phyloP scores from a whole-genome alignment of 495 filamentous ascomycete genomes.

The Hyphodiscus hymeniophilus region DNA sequence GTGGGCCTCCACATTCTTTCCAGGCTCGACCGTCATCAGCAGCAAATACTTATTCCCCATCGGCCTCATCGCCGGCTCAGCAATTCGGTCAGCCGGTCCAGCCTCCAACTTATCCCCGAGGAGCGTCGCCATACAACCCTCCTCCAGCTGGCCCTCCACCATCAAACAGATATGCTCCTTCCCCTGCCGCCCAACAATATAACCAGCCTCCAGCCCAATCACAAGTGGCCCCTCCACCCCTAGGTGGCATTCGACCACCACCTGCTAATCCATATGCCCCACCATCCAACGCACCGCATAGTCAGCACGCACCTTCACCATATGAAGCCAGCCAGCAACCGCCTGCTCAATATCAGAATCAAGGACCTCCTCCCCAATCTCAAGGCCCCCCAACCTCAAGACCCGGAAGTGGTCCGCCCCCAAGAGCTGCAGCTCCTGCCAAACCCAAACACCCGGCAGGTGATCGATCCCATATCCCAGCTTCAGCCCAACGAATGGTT shows the following conservation, averaged over 20 bases:
- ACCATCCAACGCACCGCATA: constrained; percentile 27
- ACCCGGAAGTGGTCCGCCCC: constrained; percentile 23
- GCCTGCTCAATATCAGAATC: constrained; percentile 9
- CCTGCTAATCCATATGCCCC: constrained; percentile 56
- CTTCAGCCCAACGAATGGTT: constrained; percentile 63
- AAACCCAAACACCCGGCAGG: constrained; percentile 67
- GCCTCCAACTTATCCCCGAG: constrained; percentile 55
- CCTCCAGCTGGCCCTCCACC: constrained; percentile 67
- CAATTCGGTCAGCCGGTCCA: constrained; percentile 37
- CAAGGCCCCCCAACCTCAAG: constrained; percentile 18
- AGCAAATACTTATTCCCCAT: constrained; percentile 67
- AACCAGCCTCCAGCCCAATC: constrained; percentile 31
- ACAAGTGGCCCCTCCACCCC: constrained; percentile 42
- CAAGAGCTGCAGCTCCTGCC: constrained; percentile 26
- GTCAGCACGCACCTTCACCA: constrained; percentile 26
- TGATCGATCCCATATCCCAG: constrained; percentile 84
- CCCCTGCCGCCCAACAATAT: constrained; percentile 52
- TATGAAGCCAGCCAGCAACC: constrained; percentile 22
- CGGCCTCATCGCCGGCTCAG: constrained; percentile 37
- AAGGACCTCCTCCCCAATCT: constrained; percentile 22
- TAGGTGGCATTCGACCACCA: constrained; percentile 32
- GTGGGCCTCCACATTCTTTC: constrained; percentile 37
- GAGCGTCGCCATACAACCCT: constrained; percentile 82
- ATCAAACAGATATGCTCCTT: constrained; percentile 79
- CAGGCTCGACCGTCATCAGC: constrained; percentile 50